Percentiles rank a stretch among this genome's conserved stretches.
Conservation (phyloP, 192 early-diverging fungal genomes). For the Backusella westeae region DNA sequence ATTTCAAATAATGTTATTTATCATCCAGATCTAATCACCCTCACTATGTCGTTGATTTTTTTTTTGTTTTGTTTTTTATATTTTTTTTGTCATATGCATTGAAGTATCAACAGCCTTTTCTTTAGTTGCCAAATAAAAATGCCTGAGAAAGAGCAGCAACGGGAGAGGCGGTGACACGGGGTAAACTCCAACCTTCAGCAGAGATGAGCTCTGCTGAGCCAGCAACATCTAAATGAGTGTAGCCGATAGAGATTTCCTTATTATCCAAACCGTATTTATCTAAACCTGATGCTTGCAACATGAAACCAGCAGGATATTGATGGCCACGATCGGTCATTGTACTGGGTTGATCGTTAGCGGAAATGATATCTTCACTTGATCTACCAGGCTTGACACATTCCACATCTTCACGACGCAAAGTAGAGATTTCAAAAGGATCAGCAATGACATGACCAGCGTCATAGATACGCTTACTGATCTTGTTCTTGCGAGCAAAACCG, state of each 20-base stretch:
- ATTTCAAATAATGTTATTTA: conserved; percentile 8
- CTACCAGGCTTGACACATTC: conserved; percentile 59
- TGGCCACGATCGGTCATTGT: conserved; percentile 77
- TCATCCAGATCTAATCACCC: neutral
- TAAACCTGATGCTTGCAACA: conserved; percentile 76
- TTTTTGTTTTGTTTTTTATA: neutral
- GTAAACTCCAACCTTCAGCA: conserved; percentile 64
- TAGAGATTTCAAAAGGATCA: conserved; percentile 82
- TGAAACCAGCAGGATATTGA: conserved; percentile 84
- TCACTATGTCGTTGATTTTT: neutral
- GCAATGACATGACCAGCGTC: conserved; percentile 67
- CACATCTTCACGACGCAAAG: conserved; percentile 78
- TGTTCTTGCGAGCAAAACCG: conserved; percentile 65
- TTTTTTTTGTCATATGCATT: neutral
- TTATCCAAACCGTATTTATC: conserved; percentile 66
- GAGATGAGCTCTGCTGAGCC: conserved; percentile 70
- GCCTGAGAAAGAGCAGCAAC: conserved; percentile 74
- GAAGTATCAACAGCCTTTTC: neutral
- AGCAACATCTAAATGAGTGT: conserved; percentile 86
- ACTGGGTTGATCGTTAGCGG: conserved; percentile 75
- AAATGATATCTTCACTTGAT: conserved; percentile 78
- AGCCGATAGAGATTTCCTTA: conserved; percentile 60
- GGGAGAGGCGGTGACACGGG: conserved; percentile 71
- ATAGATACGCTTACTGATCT: conserved; percentile 58
- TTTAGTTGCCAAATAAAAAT: conserved; percentile 48